Conservation (phyloP, 495 filamentous ascomycete genomes). For the Hypoxylon rickii region DNA sequence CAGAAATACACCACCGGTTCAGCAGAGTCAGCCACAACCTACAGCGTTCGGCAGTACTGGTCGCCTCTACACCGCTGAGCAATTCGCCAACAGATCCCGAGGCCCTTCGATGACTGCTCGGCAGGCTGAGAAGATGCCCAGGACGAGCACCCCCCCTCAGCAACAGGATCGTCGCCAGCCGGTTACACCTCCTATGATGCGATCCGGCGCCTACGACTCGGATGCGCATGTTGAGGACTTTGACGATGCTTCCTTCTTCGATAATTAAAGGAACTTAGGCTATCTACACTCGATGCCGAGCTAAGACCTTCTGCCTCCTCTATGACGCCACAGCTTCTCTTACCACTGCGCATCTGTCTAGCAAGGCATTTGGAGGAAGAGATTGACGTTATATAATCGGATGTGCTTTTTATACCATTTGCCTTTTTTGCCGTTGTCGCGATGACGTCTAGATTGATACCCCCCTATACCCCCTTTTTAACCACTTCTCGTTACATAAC, state of each 20-base stretch:
- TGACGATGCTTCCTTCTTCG: constrained; percentile 61
- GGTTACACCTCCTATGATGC: constrained; percentile 72
- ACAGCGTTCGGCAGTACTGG: constrained; percentile 58
- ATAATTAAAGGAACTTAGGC: constrained; percentile 43
- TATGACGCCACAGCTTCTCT: constrained; percentile 8
- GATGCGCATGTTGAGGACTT: constrained; percentile 67
- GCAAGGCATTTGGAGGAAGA: constrained; percentile 20
- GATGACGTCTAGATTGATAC: constrained; percentile 42
- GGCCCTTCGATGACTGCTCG: constrained; percentile 41
- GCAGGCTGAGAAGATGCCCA: constrained; percentile 44
- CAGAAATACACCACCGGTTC: constrained; percentile 56
- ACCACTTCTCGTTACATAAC: constrained; percentile 7
- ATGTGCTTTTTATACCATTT: constrained; percentile 39
- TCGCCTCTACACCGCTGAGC: constrained; percentile 53
- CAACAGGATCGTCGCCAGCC: constrained; percentile 49
- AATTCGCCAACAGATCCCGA: constrained; percentile 52
- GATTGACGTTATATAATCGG: constrained; percentile 27
- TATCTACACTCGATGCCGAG: background rate
- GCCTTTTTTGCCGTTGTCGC: constrained; percentile 27
- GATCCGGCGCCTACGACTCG: constrained; percentile 68
- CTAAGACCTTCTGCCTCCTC: constrained; percentile 1
- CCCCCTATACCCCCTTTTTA: constrained; percentile 19
- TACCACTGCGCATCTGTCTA: constrained; percentile 5
- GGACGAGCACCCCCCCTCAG: constrained; percentile 41
- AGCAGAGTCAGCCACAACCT: constrained; percentile 43